Evolutionary conservation across 352 stramenopile species (phyloP).

Genomic region (Phytophthora fragariae): DNA sequence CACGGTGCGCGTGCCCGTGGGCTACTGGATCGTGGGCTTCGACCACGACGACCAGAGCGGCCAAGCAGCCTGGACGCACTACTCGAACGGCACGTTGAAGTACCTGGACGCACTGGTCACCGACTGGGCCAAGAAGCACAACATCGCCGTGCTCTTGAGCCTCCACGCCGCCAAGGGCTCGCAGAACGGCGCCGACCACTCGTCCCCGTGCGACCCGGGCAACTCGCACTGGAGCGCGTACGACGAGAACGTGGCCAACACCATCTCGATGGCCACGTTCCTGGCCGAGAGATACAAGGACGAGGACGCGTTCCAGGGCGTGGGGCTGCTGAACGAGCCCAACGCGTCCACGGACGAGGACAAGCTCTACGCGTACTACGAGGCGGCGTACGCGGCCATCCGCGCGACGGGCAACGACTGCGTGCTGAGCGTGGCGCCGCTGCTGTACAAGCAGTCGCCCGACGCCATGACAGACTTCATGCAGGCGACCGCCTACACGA

Average conservation of each 20-base stretch:
- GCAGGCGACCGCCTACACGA: slow-evolving; percentile 49
- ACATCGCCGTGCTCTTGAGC: slow-evolving; percentile 71
- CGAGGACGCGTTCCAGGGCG: slow-evolving; percentile 72
- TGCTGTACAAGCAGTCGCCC: slow-evolving; percentile 64
- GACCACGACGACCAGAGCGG: slow-evolving; percentile 56
- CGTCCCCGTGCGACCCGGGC: slow-evolving; percentile 50
- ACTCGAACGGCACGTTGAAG: slow-evolving; percentile 44
- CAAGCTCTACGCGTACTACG: slow-evolving; percentile 76
- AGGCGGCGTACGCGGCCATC: slow-evolving; percentile 69
- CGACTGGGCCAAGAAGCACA: slow-evolving; percentile 51
- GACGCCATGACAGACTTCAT: slow-evolving; percentile 62
- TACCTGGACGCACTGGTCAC: slow-evolving; percentile 60
- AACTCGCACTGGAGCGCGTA: slow-evolving; percentile 59
- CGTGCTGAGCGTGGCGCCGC: slow-evolving; percentile 59
- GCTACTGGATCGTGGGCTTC: slow-evolving; percentile 84
- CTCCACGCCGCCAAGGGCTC: slow-evolving; percentile 80
- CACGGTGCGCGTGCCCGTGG: slow-evolving; percentile 78
- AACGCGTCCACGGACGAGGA: slow-evolving; percentile 49
- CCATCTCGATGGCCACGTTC: slow-evolving; percentile 52
- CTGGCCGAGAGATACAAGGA: slow-evolving; percentile 70
- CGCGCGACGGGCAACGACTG: slow-evolving; percentile 69
- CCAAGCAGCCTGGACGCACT: slow-evolving; percentile 51
- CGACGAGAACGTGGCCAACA: slow-evolving; percentile 68
- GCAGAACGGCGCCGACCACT: slow-evolving; percentile 84
- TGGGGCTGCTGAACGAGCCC: slow-evolving; percentile 76